Conservation (phyloP, 345 rosid genomes). For the Arabidopsis thaliana region TAIR10.1 NC_003075.7:17153001-17153500, state of each 20-base stretch:
- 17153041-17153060: neutral
- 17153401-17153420: neutral
- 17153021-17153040: neutral
- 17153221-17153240: conserved; percentile 89
- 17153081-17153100: neutral
- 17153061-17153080: neutral
- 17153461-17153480: conserved; percentile 17
- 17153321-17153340: conserved; percentile 58
- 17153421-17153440: conserved; percentile 1
- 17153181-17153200: conserved; percentile 84
- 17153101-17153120: neutral
- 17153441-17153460: conserved; percentile 6
- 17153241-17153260: conserved; percentile 72
- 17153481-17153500: conserved; percentile 21
- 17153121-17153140: conserved; percentile 20
- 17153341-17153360: conserved; percentile 61
- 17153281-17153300: conserved; percentile 85
- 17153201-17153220: conserved; percentile 92
- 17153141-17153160: conserved; percentile 68
- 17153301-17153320: conserved; percentile 76
- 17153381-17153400: conserved; percentile 6
- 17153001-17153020: conserved; percentile 1
- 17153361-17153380: conserved; percentile 58
- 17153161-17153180: conserved; percentile 95
- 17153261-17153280: conserved; percentile 66